Conservation (phyloP, 805 yeast genomes). For the Candida easanensis region DNA sequence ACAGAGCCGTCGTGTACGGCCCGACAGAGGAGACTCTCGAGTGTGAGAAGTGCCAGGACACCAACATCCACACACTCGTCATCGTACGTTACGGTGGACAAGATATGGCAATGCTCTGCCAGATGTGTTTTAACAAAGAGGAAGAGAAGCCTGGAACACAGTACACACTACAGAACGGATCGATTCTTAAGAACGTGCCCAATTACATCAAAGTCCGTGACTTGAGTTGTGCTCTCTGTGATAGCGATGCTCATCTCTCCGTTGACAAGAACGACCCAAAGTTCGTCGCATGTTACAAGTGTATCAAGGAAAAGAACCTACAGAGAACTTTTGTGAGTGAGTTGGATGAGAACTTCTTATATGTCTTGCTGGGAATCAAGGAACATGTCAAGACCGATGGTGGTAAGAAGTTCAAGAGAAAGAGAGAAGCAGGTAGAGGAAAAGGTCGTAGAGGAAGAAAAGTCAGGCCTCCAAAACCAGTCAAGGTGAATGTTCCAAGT, state of each 20-base stretch:
- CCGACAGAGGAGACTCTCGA: slow-evolving; percentile 39
- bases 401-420: slow-evolving; percentile 20
- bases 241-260: slow-evolving; percentile 37
- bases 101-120: slow-evolving; percentile 51
- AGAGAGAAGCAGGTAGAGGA: slow-evolving; percentile 37
- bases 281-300: slow-evolving; percentile 41
- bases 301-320: slow-evolving; percentile 31
- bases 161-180: slow-evolving; percentile 53
- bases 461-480: slow-evolving; percentile 23
- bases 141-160: slow-evolving; percentile 45
- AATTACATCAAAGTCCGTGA: slow-evolving; percentile 50
- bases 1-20: slow-evolving; percentile 41
- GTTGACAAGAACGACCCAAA: slow-evolving; percentile 28
- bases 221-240: slow-evolving; percentile 45
- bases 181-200: slow-evolving; percentile 46
- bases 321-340: slow-evolving; percentile 39
- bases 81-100: slow-evolving; percentile 53
- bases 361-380: slow-evolving; percentile 45
- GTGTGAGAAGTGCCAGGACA: slow-evolving; percentile 56
- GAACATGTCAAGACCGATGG: slow-evolving; percentile 28
- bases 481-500: slow-evolving; percentile 38
- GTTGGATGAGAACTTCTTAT: slow-evolving; percentile 44
- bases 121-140: slow-evolving; percentile 41
- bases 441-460: slow-evolving; percentile 10
- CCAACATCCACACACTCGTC: slow-evolving; percentile 50